Base-by-base conservation (phyloP, 208 protist genomes). In the Borovskyia barvae region DNA sequence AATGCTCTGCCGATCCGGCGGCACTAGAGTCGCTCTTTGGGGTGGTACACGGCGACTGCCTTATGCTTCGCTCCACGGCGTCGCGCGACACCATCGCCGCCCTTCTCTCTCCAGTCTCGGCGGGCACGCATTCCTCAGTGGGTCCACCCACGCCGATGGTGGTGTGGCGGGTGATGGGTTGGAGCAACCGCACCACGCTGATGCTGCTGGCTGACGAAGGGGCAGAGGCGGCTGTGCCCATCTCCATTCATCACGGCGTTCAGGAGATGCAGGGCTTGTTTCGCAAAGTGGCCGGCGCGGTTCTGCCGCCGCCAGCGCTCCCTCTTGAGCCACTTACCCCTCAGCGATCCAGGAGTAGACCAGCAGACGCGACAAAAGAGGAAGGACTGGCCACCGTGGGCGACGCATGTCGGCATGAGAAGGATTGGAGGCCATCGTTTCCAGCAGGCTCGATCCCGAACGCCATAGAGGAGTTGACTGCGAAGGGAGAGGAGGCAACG, bases 11-110 rank as follows among this genome's bases (percentile, higher is more conserved):
- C 9, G 53, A 54, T 5, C 51, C 63, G 2, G 36, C 42, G 11
- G 29, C 54, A 35, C 52, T 83, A 14, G 43, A 42, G 19, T 22
- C 24, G 28, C 39, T 41, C 11, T 87, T 80, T 36, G 75, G 80
- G 37, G 75, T 87, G 1, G 50, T 62, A 4, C 75, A 87, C 57
- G 72, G 57, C 7, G 76, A 87, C 17, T 63, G 61, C 7, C 59
- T 83, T 12, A 36, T 64, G 29, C 43, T 54, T 6, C 66, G 65
- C 25, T 12, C 41, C 5, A n/a, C 22, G 22, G 24, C 25, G 37
- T 1, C 52, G 24, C 39, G 17, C 28, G 25, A 5, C 15, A 24
- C 50, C 28, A 8, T 24, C 35, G 57, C 57, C 50, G 11, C 5
- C 24, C 24, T 35, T 2, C 29, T 2, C 22, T 12, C 25, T 6